Conservation (phyloP, 768 basidiomycete species). For the Sistotremastrum niveocremeum region DNA sequence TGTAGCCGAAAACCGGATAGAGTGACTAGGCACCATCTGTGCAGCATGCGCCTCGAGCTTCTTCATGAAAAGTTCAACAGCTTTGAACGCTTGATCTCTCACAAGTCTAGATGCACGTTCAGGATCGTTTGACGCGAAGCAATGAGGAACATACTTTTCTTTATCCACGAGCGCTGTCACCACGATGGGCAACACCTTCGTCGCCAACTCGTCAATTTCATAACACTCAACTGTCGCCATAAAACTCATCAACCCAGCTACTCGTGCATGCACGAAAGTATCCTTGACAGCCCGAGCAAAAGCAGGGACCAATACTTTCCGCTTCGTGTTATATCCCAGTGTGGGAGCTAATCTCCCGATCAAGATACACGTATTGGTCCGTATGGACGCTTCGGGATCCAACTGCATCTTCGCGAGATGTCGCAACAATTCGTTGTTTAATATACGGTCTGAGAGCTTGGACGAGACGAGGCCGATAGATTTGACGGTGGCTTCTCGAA, state of each 20-base stretch:
- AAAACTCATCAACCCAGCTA: conserved; percentile 89
- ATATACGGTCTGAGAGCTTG: conserved; percentile 75
- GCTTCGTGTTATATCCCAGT: conserved; percentile 77
- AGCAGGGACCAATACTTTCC: conserved; percentile 94
- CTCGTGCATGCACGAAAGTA: conserved; percentile 80
- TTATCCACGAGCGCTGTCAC: conserved; percentile 72
- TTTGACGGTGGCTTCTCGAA: conserved; percentile 89
- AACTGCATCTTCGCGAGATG: conserved; percentile 86
- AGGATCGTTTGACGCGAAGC: not conserved
- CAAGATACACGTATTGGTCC: conserved; percentile 95
- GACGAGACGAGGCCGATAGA: conserved; percentile 73
- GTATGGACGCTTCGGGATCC: conserved; percentile 86
- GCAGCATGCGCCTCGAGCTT: conserved; percentile 66
- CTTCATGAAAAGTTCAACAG: conserved; percentile 77
- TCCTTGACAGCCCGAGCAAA: conserved; percentile 86
- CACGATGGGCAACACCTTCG: conserved; percentile 80
- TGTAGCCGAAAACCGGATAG: conserved; percentile 1
- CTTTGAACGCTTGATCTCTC: conserved; percentile 92
- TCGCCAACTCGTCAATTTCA: conserved; percentile 76
- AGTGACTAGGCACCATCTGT: conserved; percentile 50
- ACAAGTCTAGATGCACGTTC: conserved; percentile 47
- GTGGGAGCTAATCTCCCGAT: conserved; percentile 82
- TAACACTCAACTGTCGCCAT: conserved; percentile 91
- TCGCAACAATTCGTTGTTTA: conserved; percentile 94
- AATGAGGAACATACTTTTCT: conserved; percentile 57